A percentile compares a stretch with the other conserved stretches of the same genome.
Evolutionary conservation across 2,329 filamentous ascomycete species (phyloP).

Genomic region (Colletotrichum siamense): DNA sequence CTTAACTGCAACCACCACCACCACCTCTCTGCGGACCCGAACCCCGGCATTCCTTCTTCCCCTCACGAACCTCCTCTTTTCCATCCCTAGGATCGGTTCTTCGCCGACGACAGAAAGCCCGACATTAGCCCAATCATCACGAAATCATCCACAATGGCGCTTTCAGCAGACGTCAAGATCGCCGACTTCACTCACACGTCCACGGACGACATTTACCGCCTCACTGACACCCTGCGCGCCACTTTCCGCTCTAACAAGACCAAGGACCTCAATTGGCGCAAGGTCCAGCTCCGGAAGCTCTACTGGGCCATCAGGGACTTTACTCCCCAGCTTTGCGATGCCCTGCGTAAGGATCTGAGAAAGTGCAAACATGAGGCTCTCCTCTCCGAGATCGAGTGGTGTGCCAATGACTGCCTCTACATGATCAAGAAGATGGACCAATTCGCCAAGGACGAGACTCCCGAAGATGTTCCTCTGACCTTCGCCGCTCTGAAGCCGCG

Average conservation of each 20-base stretch:
- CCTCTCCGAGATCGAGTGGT: constrained; percentile 78
- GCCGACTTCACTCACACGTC: constrained; percentile 64
- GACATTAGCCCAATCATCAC: not conserved
- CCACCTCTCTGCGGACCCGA: not conserved
- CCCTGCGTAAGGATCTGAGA: constrained; percentile 77
- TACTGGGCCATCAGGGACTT: constrained; percentile 93
- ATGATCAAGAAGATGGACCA: constrained; percentile 78
- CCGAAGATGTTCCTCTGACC: constrained; percentile 71
- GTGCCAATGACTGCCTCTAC: constrained; percentile 82
- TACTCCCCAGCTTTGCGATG: constrained; percentile 73
- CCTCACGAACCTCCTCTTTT: constrained; percentile 15
- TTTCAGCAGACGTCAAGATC: constrained; percentile 40
- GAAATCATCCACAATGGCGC: constrained; percentile 38
- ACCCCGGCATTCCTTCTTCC: constrained; percentile 11
- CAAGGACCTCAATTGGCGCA: constrained; percentile 80
- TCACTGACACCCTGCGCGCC: constrained; percentile 64
- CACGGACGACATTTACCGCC: constrained; percentile 68
- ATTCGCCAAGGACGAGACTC: constrained; percentile 83
- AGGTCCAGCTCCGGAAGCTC: constrained; percentile 87
- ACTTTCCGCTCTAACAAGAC: constrained; percentile 84
- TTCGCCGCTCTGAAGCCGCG: constrained; percentile 75
- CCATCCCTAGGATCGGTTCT: not conserved
- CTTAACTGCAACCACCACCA: not conserved
- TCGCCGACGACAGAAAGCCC: not conserved
- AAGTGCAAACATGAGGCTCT: constrained; percentile 79